phyloP scores from a whole-genome alignment of 1,284 basidiomycete species.

The Abortiporus biennis region DNA sequence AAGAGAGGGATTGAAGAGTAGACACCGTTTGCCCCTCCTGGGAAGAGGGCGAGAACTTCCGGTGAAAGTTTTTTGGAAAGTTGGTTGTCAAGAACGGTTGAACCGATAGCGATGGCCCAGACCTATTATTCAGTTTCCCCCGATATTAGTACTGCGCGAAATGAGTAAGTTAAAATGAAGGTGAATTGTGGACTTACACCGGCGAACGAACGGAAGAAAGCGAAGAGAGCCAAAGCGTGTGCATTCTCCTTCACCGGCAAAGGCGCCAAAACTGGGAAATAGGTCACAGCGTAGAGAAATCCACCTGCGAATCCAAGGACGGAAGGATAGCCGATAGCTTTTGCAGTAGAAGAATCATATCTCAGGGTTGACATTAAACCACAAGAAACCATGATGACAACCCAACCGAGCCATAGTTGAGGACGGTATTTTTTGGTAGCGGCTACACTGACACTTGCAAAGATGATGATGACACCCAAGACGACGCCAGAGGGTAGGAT shows the following conservation, averaged over 20 bases:
- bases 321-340: neutral
- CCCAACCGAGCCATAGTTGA: conserved; percentile 22
- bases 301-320: neutral
- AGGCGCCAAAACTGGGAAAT: conserved; percentile 29
- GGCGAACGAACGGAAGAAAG: conserved; percentile 22
- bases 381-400: conserved; percentile 22
- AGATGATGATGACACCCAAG: conserved; percentile 17
- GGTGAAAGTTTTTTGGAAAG: conserved; percentile 17
- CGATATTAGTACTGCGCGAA: neutral
- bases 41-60: conserved; percentile 15
- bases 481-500: conserved; percentile 20
- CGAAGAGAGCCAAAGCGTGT: conserved; percentile 20
- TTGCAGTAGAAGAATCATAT: conserved; percentile 7
- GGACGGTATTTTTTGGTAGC: conserved; percentile 19
- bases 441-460: too few species aligned
- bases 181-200: conserved; percentile 10
- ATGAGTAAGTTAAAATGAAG: neutral
- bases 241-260: conserved; percentile 22
- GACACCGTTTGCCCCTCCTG: conserved; percentile 19
- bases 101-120: conserved; percentile 25
- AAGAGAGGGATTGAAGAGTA: conserved; percentile 26
- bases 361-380: conserved; percentile 21
- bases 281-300: neutral
- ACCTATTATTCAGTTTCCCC: conserved; percentile 15
- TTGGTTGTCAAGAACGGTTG: conserved; percentile 26